These are phyloP conservation scores for Beauveria rudraprayagi DNA, from an alignment of 2,329 filamentous ascomycete genomes.

Conservation along the genomic window DNA sequence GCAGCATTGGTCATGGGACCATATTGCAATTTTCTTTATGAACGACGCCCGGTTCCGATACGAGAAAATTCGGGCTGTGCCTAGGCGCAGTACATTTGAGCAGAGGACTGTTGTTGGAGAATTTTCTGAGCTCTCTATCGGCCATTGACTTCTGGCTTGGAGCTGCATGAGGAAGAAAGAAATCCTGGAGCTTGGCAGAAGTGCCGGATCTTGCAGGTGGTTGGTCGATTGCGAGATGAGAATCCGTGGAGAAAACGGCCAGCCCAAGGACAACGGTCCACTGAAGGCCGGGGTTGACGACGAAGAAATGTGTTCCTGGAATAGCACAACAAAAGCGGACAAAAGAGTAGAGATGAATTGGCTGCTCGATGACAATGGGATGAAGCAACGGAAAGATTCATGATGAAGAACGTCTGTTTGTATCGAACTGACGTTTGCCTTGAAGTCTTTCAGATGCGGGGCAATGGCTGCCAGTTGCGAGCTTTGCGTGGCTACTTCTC, in stretches of 20 bases:
- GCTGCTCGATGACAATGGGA: neutral
- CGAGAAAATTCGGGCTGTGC: neutral
- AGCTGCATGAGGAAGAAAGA: neutral
- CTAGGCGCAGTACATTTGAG: neutral
- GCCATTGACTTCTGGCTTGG: neutral
- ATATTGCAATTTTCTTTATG: neutral
- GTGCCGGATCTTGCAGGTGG: neutral
- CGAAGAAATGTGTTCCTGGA: neutral
- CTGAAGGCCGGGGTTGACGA: neutral
- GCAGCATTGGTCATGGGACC: constrained; percentile 6
- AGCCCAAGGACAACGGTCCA: neutral
- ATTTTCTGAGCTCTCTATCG: neutral
- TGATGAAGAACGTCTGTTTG: neutral
- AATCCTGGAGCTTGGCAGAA: neutral
- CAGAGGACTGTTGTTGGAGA: too few species aligned
- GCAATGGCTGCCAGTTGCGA: neutral
- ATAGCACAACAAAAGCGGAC: too few species aligned
- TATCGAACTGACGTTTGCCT: neutral
- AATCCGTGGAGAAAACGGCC: neutral
- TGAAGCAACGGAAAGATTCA: neutral
- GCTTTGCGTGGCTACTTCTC: too few species aligned
- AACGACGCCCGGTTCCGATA: neutral
- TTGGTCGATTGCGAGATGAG: constrained; percentile 6
- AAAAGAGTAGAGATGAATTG: neutral
- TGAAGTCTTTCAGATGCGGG: neutral